Evolutionary conservation across 441 rosid genomes (phyloP).

Genomic region (Geranium incanum): DNA sequence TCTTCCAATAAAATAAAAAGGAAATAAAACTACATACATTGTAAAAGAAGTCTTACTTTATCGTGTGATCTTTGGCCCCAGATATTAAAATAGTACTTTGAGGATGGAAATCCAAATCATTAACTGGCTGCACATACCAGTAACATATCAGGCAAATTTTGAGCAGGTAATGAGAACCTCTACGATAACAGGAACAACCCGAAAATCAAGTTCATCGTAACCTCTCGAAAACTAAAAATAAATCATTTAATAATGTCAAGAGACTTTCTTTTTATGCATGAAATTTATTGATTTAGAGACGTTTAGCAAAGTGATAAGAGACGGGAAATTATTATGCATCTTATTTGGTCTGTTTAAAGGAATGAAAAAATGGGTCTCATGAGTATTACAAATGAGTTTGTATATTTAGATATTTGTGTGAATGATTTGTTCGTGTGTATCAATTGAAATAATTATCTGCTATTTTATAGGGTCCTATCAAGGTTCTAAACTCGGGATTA

Average conservation of each 20-base stretch:
- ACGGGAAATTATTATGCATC: not conserved
- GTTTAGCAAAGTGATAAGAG: not conserved
- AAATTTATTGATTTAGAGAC: not conserved
- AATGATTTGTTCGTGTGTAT: not conserved
- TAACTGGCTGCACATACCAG: conserved; percentile 53
- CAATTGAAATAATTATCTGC: too few relatives aligned
- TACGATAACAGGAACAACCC: not conserved
- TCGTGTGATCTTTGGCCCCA: conserved; percentile 70
- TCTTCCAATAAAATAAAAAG: not conserved
- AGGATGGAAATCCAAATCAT: conserved; percentile 86
- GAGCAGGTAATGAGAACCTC: conserved; percentile 13
- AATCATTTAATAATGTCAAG: not conserved
- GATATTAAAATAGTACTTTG: conserved; percentile 60
- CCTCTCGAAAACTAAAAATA: not conserved
- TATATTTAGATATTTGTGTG: not conserved
- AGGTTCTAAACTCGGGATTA: too few relatives aligned
- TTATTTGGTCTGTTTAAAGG: not conserved
- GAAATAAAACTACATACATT: not conserved
- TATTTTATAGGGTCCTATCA: too few relatives aligned
- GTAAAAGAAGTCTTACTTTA: conserved; percentile 43
- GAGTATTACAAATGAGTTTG: not conserved
- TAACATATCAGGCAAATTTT: conserved; percentile 19
- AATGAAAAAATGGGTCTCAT: not conserved
- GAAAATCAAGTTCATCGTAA: not conserved
- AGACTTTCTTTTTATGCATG: not conserved